phyloP scores from a whole-genome alignment of 2,329 filamentous ascomycete genomes.

The Fusarium ambrosium region DNA sequence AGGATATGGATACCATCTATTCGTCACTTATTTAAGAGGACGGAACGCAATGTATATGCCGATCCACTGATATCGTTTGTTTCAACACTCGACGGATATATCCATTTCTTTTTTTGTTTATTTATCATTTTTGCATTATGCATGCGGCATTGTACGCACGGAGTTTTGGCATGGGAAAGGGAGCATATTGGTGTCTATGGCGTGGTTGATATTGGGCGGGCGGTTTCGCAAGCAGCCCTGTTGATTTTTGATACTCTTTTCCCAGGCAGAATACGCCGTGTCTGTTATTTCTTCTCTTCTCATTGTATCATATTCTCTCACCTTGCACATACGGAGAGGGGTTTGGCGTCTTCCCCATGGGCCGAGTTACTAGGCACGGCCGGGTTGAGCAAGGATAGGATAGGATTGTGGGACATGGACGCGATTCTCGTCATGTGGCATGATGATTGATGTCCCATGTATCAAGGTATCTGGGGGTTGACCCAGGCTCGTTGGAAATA shows the following conservation, averaged over 20 bases:
- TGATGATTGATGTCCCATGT: slow-evolving; percentile 22
- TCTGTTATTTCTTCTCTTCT: slow-evolving; percentile 8
- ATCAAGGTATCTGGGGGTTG: slow-evolving; percentile 20
- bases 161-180: slow-evolving; percentile 33
- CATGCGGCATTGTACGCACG: slow-evolving; percentile 34
- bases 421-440: slow-evolving; percentile 12
- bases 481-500: slow-evolving; percentile 30
- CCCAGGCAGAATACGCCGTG: not conserved
- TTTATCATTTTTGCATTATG: slow-evolving; percentile 28
- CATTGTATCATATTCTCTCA: slow-evolving; percentile 34
- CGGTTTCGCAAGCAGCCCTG: slow-evolving; percentile 11
- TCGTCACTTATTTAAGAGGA: slow-evolving; percentile 42
- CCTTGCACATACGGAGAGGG: slow-evolving; percentile 33
- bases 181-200: slow-evolving; percentile 29
- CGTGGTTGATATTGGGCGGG: slow-evolving; percentile 31
- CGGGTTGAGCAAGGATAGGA: slow-evolving; percentile 13
- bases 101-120: slow-evolving; percentile 12
- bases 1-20: slow-evolving; percentile 56
- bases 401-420: slow-evolving; percentile 15
- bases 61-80: slow-evolving; percentile 3
- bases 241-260: slow-evolving; percentile 12
- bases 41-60: not conserved
- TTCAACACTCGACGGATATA: slow-evolving; percentile 6
- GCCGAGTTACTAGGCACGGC: slow-evolving; percentile 14
- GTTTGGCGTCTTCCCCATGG: slow-evolving; percentile 19